Evolutionary conservation across 768 basidiomycete species (phyloP).

Genomic region (Russula abietina): DNA sequence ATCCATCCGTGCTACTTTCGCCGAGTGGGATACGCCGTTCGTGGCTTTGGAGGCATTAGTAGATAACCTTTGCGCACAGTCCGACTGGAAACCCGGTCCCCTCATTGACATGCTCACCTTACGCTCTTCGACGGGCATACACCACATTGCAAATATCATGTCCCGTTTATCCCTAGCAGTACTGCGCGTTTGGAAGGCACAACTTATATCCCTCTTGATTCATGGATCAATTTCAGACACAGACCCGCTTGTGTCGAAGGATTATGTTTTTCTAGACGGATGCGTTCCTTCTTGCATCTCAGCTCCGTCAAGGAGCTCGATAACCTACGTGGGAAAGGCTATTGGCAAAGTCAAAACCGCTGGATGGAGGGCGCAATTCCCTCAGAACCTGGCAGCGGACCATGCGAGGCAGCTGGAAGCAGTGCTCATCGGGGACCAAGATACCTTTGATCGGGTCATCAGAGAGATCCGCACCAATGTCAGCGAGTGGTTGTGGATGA

Average conservation of each 20-base stretch:
- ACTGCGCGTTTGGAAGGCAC: slow-evolving; percentile 76
- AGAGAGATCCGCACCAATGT: slow-evolving; percentile 70
- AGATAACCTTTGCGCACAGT: slow-evolving; percentile 50
- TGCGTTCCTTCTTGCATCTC: slow-evolving; percentile 75
- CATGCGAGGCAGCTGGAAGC: slow-evolving; percentile 60
- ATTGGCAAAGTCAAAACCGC: slow-evolving; percentile 77
- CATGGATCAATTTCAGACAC: slow-evolving; percentile 59
- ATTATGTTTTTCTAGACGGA: slow-evolving; percentile 54
- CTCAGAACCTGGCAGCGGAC: slow-evolving; percentile 54
- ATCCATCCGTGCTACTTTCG: slow-evolving; percentile 73
- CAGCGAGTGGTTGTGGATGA: slow-evolving; percentile 92
- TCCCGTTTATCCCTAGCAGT: slow-evolving; percentile 66
- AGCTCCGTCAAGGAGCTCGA: slow-evolving; percentile 66
- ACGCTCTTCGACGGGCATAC: slow-evolving; percentile 71
- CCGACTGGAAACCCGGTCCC: slow-evolving; percentile 63
- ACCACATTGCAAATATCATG: slow-evolving; percentile 67
- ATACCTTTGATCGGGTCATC: slow-evolving; percentile 69
- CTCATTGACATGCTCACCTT: slow-evolving; percentile 73
- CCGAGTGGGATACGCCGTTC: slow-evolving; percentile 85
- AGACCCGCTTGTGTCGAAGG: slow-evolving; percentile 62
- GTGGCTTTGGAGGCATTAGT: slow-evolving; percentile 62
- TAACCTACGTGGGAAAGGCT: slow-evolving; percentile 81
- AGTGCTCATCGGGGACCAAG: slow-evolving; percentile 69
- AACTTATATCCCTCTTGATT: slow-evolving; percentile 75
- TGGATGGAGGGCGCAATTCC: slow-evolving; percentile 73